Evolutionary conservation across 2,329 filamentous ascomycete species (phyloP).

Genomic region (Colletotrichum siamense): DNA sequence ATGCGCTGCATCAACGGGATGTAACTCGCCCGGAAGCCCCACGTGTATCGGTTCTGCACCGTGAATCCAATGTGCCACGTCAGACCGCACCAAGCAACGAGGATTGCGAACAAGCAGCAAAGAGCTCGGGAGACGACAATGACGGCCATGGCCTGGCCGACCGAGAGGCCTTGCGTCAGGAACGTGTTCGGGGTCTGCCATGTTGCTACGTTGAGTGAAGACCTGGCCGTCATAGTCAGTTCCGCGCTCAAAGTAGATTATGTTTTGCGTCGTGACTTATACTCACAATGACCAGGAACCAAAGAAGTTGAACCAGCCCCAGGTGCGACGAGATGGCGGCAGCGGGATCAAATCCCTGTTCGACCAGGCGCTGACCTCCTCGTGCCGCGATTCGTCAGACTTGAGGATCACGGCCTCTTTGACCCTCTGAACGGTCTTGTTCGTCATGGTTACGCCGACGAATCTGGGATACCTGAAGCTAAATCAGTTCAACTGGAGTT

Average conservation of each 20-base stretch:
- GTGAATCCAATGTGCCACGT: slow-evolving; percentile 58
- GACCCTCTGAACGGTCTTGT: slow-evolving; percentile 22
- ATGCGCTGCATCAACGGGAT: slow-evolving; percentile 52
- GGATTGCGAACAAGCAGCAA: slow-evolving; percentile 45
- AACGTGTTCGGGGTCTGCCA: slow-evolving; percentile 55
- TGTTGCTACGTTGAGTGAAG: slow-evolving; percentile 43
- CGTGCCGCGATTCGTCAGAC: slow-evolving; percentile 44
- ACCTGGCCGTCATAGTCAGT: not conserved
- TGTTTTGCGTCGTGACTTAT: not conserved
- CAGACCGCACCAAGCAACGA: slow-evolving; percentile 52
- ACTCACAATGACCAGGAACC: slow-evolving; percentile 44
- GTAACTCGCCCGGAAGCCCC: slow-evolving; percentile 54
- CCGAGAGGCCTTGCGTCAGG: slow-evolving; percentile 51
- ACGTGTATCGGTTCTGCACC: slow-evolving; percentile 53
- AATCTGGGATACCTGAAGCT: not conserved
- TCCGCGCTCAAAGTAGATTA: not conserved
- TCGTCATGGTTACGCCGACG: not conserved
- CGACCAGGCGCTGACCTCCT: slow-evolving; percentile 53
- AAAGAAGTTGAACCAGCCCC: slow-evolving; percentile 51
- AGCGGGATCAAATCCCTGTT: slow-evolving; percentile 47
- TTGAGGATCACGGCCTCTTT: slow-evolving; percentile 39
- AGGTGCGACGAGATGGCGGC: slow-evolving; percentile 48
- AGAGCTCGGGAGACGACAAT: slow-evolving; percentile 48
- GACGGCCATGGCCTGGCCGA: slow-evolving; percentile 51
- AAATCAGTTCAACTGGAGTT: not conserved